These are phyloP conservation scores for Cyphellophora europaea DNA, from an alignment of 2,329 filamentous ascomycete genomes.

Conservation along the genomic window DNA sequence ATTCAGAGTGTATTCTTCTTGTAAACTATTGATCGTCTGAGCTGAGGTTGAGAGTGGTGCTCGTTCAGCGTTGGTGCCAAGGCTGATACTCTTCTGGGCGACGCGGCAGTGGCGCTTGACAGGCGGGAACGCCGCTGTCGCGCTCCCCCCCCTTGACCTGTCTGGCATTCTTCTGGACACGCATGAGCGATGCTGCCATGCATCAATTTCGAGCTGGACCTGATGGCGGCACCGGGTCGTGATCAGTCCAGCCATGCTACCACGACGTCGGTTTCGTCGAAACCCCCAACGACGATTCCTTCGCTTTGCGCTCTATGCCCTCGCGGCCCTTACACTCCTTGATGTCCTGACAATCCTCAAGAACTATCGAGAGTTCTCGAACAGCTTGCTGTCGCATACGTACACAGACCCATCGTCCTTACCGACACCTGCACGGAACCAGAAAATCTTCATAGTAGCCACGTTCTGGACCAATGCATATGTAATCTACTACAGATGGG, in stretches of 20 bases:
- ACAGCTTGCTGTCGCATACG: constrained; percentile 12
- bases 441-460: constrained; percentile 55
- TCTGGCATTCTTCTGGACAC: too few relatives aligned
- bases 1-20: too few relatives aligned
- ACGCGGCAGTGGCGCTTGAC: too few relatives aligned
- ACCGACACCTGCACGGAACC: constrained; percentile 13
- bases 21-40: too few relatives aligned
- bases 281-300: constrained; percentile 9
- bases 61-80: too few relatives aligned
- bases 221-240: too few relatives aligned
- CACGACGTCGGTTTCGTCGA: constrained; percentile 7
- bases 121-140: too few relatives aligned
- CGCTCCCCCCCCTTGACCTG: too few relatives aligned
- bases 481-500: constrained; percentile 55
- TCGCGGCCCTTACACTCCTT: constrained; percentile 10
- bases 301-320: constrained; percentile 7
- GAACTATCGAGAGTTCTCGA: constrained; percentile 14
- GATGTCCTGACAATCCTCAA: constrained; percentile 17
- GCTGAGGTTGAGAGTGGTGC: too few relatives aligned
- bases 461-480: constrained; percentile 60
- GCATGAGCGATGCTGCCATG: too few relatives aligned
- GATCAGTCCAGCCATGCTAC: background rate
- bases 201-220: too few relatives aligned
- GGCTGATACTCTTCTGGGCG: too few relatives aligned
- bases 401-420: constrained; percentile 12